These are phyloP conservation scores for Ustilago bromivora DNA, from an alignment of 1,284 basidiomycete species.

Conservation along the genomic window DNA sequence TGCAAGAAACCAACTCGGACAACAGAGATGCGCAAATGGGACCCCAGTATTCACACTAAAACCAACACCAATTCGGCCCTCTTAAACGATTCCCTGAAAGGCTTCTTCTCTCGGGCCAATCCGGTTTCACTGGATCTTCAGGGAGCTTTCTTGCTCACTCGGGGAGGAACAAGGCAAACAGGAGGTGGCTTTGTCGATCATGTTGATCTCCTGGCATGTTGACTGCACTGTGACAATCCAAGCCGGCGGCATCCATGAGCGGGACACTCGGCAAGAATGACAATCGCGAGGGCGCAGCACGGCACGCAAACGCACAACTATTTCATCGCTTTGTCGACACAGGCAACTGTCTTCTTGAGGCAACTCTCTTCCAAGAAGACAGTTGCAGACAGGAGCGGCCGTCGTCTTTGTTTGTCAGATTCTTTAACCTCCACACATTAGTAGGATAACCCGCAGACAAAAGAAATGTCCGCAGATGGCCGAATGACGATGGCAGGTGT, in stretches of 20 bases:
- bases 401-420: too few relatives aligned
- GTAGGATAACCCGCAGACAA: too few relatives aligned
- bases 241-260: conserved; percentile 3
- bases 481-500: too few relatives aligned
- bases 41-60: conserved; percentile 4
- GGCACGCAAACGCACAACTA: too few relatives aligned
- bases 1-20: not conserved
- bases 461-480: too few relatives aligned
- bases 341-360: not conserved
- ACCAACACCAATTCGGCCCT: not conserved
- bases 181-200: conserved; percentile 4
- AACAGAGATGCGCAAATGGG: not conserved
- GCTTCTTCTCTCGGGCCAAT: not conserved
- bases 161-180: not conserved
- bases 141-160: too few relatives aligned
- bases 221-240: not conserved
- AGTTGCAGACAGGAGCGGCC: not conserved
- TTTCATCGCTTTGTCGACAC: too few relatives aligned
- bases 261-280: too few relatives aligned
- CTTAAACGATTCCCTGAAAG: not conserved
- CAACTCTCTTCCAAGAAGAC: not conserved
- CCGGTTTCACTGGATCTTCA: too few relatives aligned
- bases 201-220: conserved; percentile 9
- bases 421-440: too few relatives aligned
- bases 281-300: too few relatives aligned